A percentile compares a stretch with the other conserved stretches of the same genome.
These are phyloP conservation scores for Puccinia horiana DNA, from an alignment of 1,284 basidiomycete species.

Conservation along the genomic window DNA sequence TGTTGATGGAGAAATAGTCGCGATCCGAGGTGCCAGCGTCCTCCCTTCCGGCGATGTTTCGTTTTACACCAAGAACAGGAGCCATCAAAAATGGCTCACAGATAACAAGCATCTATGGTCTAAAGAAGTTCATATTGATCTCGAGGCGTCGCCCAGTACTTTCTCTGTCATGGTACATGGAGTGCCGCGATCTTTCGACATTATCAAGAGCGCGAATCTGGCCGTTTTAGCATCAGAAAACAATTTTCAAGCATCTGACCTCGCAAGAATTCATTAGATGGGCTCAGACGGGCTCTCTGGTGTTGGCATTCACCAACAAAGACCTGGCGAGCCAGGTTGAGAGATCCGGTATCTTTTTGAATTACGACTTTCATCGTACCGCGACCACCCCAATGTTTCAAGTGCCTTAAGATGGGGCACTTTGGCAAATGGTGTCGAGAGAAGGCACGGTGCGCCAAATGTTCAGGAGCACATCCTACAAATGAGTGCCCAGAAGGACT, in stretches of 20 bases:
- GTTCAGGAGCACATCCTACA: background rate
- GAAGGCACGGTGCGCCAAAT: background rate
- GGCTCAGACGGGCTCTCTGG: background rate
- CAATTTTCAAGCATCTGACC: background rate
- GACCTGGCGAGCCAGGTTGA: background rate
- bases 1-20: too few species aligned
- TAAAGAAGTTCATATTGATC: too few species aligned
- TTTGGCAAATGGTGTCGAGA: slow-evolving; percentile 9
- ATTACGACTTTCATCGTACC: background rate
- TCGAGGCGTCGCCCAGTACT: too few species aligned
- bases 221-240: background rate
- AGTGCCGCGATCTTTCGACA: background rate
- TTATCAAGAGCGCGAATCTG: background rate
- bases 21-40: too few species aligned
- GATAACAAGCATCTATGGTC: background rate
- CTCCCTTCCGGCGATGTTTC: too few species aligned
- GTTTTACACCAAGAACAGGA: background rate
- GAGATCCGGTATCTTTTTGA: background rate
- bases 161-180: too few species aligned
- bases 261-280: background rate
- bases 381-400: slow-evolving; percentile 25
- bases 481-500: slow-evolving; percentile 25
- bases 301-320: too few species aligned
- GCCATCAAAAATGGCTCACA: background rate
- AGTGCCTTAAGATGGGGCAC: slow-evolving; percentile 15